phyloP scores from a whole-genome alignment of 2,329 filamentous ascomycete species.

The Erysiphe pulchra region DNA sequence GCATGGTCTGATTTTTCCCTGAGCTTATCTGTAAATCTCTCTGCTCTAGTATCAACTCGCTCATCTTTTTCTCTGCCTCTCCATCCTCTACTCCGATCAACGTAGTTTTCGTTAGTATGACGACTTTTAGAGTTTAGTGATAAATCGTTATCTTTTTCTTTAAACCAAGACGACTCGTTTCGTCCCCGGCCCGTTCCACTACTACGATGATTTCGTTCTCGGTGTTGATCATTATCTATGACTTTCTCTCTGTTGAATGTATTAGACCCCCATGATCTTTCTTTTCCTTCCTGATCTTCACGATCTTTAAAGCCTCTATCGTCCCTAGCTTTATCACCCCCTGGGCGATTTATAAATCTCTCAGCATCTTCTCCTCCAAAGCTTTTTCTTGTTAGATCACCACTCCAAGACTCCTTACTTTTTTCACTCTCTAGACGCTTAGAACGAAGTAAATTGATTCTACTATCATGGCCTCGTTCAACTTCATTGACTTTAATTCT shows the following conservation, averaged over 20 bases:
- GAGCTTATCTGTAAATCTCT: neutral
- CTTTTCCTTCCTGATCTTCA: slow-evolving; percentile 27
- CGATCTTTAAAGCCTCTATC: slow-evolving; percentile 21
- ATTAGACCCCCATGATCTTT: slow-evolving; percentile 25
- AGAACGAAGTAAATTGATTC: slow-evolving; percentile 21
- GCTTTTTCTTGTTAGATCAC: slow-evolving; percentile 47
- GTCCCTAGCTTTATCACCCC: slow-evolving; percentile 19
- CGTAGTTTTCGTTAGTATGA: slow-evolving; percentile 12
- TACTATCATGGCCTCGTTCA: slow-evolving; percentile 23
- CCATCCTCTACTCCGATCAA: slow-evolving; percentile 14
- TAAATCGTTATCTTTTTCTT: slow-evolving; percentile 19
- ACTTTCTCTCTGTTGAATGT: slow-evolving; percentile 24
- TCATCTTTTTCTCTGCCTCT: slow-evolving; percentile 18
- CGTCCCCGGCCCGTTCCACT: slow-evolving; percentile 40
- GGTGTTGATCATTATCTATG: slow-evolving; percentile 21
- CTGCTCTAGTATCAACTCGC: slow-evolving; percentile 2
- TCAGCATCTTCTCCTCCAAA: slow-evolving; percentile 48
- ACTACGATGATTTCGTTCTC: slow-evolving; percentile 27
- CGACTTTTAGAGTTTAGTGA: slow-evolving; percentile 11
- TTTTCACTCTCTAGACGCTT: slow-evolving; percentile 27
- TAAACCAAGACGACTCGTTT: slow-evolving; percentile 51
- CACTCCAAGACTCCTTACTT: slow-evolving; percentile 50
- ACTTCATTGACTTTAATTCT: slow-evolving; percentile 25
- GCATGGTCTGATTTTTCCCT: slow-evolving; percentile 13
- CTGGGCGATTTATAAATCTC: slow-evolving; percentile 41